Conservation (phyloP, 768 basidiomycete species). For the Lyophyllum semitale region DNA sequence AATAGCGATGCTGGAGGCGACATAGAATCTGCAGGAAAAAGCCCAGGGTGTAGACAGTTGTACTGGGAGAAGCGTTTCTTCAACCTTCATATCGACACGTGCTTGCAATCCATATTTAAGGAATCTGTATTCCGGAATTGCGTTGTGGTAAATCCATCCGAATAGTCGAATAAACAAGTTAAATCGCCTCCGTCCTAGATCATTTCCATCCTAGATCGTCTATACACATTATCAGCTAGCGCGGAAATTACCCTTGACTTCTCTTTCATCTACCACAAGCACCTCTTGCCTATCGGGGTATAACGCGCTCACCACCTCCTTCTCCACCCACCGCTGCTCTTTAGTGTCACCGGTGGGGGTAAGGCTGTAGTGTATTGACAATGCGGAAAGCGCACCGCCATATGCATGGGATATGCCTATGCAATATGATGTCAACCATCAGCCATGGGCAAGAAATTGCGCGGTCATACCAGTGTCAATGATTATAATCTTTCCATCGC, state of each 20-base stretch:
- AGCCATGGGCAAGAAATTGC: background rate
- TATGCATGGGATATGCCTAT: slow-evolving; percentile 94
- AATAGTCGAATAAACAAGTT: background rate
- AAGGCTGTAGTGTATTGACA: slow-evolving; percentile 85
- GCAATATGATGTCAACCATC: background rate
- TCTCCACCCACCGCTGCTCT: slow-evolving; percentile 54
- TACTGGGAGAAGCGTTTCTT: slow-evolving; percentile 24
- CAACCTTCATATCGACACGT: background rate
- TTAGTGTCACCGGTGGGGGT: slow-evolving; percentile 48
- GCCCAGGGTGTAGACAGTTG: slow-evolving; percentile 71
- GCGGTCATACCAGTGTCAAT: slow-evolving; percentile 80
- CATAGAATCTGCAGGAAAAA: slow-evolving; percentile 67
- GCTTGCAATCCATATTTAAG: background rate
- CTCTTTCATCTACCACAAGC: slow-evolving; percentile 49
- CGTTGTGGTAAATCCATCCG: background rate
- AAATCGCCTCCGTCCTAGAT: background rate
- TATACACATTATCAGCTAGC: slow-evolving; percentile 4
- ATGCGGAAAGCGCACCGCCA: slow-evolving; percentile 87
- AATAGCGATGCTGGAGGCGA: slow-evolving; percentile 58
- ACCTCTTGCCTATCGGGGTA: slow-evolving; percentile 56
- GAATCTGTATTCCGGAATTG: background rate
- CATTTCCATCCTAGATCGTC: slow-evolving; percentile 1
- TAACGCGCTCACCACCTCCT: slow-evolving; percentile 66
- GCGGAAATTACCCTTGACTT: slow-evolving; percentile 44
- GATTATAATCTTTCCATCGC: slow-evolving; percentile 90